Evolutionary conservation across 257 asterid genomes (phyloP), one percentile per base, ranked within the genome.

Genomic region (Primulina eburnea): DNA sequence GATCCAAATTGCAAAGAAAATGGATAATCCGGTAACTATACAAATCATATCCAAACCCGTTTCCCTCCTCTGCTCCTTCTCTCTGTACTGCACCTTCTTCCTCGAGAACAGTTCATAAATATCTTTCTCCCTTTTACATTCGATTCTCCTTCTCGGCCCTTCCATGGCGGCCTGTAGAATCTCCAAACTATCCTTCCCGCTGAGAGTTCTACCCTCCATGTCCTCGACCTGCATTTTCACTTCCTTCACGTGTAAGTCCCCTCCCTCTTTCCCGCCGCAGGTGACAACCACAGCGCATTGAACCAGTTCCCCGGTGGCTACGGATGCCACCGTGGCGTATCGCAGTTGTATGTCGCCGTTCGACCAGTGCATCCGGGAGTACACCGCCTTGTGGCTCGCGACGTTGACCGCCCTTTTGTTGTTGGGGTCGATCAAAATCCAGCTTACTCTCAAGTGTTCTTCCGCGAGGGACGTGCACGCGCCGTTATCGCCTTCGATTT

Each of bases 181-280:
- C 66, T 64, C 79, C 85, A 84, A 26, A 80, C 87, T 73, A 5
- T 89, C 92, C 82, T 32, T 58, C 17, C 97, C 98, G 0, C 47
- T 62, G 11, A 81, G n/a, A 0, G 71, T 73, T 55, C 76, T 85
- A 0, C 96, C 97, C 17, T 92, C 92, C 80, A 89, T 69, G 71
- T 92, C 98, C 88, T 92, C 95, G 70, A 86, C 75, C 71, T 81
- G 90, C 92, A 89, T 64, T 71, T 87, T 79, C 47, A 86, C 86
- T 61, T 88, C 98, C 50, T 81, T 67, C 79, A 88, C 78, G 29
- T 83, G 83, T 75, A 88, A 24, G 1, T 82, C 95, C 16, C 89
- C 83, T 8, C 89, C 89, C 33, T 79, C 89, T 30, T 78, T 75
- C 7, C 85, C 86, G 40, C 87, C 82, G 80, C 92, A 89, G 12